Conservation (phyloP, 116 monocot species). For the Dioscorea cayenensis region DNA sequence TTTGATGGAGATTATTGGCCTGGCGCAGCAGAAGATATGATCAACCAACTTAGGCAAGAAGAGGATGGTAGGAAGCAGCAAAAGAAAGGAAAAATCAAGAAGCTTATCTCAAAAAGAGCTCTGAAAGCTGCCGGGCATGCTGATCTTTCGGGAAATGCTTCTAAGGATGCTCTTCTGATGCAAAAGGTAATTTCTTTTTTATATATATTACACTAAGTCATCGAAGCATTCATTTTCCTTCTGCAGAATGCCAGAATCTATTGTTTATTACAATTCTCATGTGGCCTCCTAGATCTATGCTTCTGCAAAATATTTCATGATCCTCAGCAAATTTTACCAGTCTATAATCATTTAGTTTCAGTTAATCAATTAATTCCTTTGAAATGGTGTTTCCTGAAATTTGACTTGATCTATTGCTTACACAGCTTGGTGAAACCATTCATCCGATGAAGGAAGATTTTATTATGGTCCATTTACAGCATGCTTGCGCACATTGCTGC, state of each 20-base stretch:
- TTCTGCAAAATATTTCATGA: no score
- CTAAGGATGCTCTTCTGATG: conserved; percentile 85
- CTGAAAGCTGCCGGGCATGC: conserved; percentile 88
- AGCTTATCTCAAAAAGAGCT: conserved; percentile 75
- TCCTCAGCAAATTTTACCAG: no score
- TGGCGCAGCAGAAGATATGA: conserved; percentile 98
- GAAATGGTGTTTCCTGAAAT: no score
- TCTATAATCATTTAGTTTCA: no score
- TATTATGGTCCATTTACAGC: conserved; percentile 95
- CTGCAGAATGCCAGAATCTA: no score
- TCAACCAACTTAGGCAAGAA: conserved; percentile 72
- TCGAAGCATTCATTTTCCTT: no score
- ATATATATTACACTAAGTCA: not conserved
- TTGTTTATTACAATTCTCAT: no score
- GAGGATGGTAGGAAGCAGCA: conserved; percentile 79
- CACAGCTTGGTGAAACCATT: conserved; percentile 91
- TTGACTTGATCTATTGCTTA: conserved; percentile 1
- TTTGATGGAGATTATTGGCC: conserved; percentile 99
- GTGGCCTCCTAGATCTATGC: no score
- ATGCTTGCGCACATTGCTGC: conserved; percentile 82
- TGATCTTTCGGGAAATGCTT: conserved; percentile 78
- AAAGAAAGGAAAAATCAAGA: conserved; percentile 90
- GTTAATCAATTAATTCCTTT: no score
- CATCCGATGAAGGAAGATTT: conserved; percentile 91
- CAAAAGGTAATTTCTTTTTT: conserved; percentile 46